Evolutionary conservation across 1,139 yeast species (phyloP).

Genomic region (Candida labiduridarum): DNA sequence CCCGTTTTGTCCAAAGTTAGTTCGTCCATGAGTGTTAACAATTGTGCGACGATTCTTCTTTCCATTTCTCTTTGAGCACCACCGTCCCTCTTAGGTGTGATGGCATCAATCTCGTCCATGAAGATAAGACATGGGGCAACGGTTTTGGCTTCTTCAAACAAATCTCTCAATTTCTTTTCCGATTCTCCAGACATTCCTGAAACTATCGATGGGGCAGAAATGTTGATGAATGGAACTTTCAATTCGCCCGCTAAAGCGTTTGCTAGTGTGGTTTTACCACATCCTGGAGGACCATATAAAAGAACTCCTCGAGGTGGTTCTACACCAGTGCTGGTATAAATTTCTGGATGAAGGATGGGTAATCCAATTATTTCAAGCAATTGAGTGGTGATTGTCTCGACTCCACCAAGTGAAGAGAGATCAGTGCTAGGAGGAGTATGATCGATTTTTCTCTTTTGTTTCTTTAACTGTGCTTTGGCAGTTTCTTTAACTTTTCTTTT

Average conservation of each 20-base stretch:
- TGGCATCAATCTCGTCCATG: conserved; percentile 96
- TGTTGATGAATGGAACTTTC: conserved; percentile 86
- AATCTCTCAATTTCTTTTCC: conserved; percentile 88
- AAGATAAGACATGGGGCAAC: conserved; percentile 92
- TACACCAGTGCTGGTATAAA: conserved; percentile 82
- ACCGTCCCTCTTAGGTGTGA: conserved; percentile 93
- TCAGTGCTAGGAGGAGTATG: conserved; percentile 71
- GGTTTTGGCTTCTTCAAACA: conserved; percentile 88
- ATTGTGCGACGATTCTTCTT: conserved; percentile 92
- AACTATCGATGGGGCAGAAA: conserved; percentile 95
- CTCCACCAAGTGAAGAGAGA: conserved; percentile 82
- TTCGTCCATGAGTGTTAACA: conserved; percentile 84
- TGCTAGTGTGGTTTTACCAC: conserved; percentile 97
- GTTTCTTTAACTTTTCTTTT: conserved; percentile 36
- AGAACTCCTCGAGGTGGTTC: conserved; percentile 97
- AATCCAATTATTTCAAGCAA: conserved; percentile 87
- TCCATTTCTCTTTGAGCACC: conserved; percentile 99
- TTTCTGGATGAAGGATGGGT: conserved; percentile 93
- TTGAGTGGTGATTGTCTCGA: conserved; percentile 80
- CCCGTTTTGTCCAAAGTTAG: conserved; percentile 82
- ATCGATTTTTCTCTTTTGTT: conserved; percentile 53
- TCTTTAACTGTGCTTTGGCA: conserved; percentile 26
- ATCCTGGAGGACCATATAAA: conserved; percentile 97
- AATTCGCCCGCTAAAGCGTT: conserved; percentile 95
- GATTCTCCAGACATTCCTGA: conserved; percentile 99